Conservation (phyloP, 768 basidiomycete species). For the Pleurotus djamor region DNA sequence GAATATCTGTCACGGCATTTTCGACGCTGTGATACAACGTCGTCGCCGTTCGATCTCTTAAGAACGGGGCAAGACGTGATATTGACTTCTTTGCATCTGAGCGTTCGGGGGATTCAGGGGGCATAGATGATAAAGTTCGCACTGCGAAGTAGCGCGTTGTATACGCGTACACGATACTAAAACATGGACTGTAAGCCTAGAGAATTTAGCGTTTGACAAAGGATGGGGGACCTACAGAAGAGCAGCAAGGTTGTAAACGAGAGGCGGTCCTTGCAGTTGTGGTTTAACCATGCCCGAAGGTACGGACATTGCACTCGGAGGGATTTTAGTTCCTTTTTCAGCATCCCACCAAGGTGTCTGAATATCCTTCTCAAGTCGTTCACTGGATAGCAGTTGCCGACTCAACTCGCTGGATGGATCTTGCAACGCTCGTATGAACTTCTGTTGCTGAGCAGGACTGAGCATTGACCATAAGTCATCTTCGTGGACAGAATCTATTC, state of each 20-base stretch:
- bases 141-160: constrained; percentile 57
- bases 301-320: constrained; percentile 10
- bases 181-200: constrained; percentile 3
- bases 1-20: constrained; percentile 57
- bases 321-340: not conserved
- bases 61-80: constrained; percentile 58
- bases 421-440: constrained; percentile 55
- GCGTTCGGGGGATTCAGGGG: constrained; percentile 37
- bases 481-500: constrained; percentile 52
- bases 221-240: constrained; percentile 50
- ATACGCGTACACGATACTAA: constrained; percentile 70
- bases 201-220: not conserved
- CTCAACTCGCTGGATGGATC: constrained; percentile 64
- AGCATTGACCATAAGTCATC: constrained; percentile 63
- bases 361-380: constrained; percentile 47
- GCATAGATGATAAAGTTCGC: constrained; percentile 51
- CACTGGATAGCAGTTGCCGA: constrained; percentile 55
- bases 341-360: constrained; percentile 76
- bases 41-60: constrained; percentile 57
- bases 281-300: constrained; percentile 43
- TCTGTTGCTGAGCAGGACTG: constrained; percentile 54
- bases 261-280: constrained; percentile 30
- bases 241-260: constrained; percentile 70
- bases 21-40: constrained; percentile 49
- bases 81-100: constrained; percentile 47